Base-by-base conservation (phyloP, 345 rosid genomes). In the Eucalyptus marginata region DNA sequence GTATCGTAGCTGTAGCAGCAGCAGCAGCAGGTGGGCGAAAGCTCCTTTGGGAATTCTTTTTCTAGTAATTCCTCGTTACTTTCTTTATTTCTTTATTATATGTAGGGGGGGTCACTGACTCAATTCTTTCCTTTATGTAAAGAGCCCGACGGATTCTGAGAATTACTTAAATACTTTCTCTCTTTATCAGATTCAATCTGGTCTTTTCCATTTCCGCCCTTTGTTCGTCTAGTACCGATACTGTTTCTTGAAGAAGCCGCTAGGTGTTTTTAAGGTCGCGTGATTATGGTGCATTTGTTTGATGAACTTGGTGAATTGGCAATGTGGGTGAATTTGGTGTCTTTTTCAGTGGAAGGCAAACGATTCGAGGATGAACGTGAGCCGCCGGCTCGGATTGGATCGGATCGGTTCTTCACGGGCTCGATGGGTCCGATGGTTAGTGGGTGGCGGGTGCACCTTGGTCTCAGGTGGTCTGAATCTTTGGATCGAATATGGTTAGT, bases 61-160 rank as follows among this genome's bases (percentile, higher is more conserved):
- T 85, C 80, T 79, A 87, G 88, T 89, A 89, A 86, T 80, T 80
- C 86, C 90, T 89, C 13, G 56, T 89, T 89, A 76, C 88, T 86
- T 89, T 6, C n/a, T 31, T 62, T 62, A 66, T 46, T 51, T 68
- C 56, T 84, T 62, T 62, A 46, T 84, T 12, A 36, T 56, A 44
- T 64, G 85, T 25, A 56, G 88, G 49, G 68, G 64, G 49, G 31
- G 71, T 36, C 84, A 4, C 27, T 11, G 84, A 40, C 47, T 76
- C 29, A 22, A 76, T 76, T 76, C 84, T 76, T 76, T 76, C 47
- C 29, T 76, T 44, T 40, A 2, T 76, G 84, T 76, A 76, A 76
- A 76, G 84, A 40, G 84, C 84, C 46, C 15, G 62, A 40, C 44
- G 84, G 84, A 76, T 76, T 76, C 84, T 40, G 47, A 76, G 83